Percentiles rank a stretch among this genome's conserved stretches.
These are phyloP conservation scores for Aciculoconidium aculeatum DNA, from an alignment of 805 yeast species.

Conservation along the genomic window DNA sequence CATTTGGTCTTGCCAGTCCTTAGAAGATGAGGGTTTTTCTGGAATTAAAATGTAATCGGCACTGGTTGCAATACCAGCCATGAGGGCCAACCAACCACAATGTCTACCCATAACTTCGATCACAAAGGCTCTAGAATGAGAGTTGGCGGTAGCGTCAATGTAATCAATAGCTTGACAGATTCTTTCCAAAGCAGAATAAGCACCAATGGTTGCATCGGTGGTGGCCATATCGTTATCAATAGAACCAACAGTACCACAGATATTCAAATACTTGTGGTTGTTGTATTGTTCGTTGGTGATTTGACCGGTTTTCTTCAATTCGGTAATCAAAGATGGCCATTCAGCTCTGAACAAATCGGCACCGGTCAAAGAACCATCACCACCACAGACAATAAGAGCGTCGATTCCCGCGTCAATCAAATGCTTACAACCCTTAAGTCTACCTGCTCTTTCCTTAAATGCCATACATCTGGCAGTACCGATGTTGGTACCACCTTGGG, in stretches of 20 bases:
- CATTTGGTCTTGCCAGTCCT: constrained; percentile 78
- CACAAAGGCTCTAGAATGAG: constrained; percentile 96
- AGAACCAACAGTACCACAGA: constrained; percentile 93
- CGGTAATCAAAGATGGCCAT: constrained; percentile 86
- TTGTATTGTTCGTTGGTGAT: constrained; percentile 55
- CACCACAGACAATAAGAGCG: constrained; percentile 94
- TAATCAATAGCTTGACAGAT: constrained; percentile 93
- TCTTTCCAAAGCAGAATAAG: constrained; percentile 87
- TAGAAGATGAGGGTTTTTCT: constrained; percentile 77
- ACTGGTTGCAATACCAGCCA: constrained; percentile 95
- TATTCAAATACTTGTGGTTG: constrained; percentile 68
- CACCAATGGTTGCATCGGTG: constrained; percentile 96
- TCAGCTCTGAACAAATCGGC: constrained; percentile 92
- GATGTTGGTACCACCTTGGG: constrained; percentile 90
- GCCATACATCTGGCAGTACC: constrained; percentile 93
- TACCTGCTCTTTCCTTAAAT: constrained; percentile 80
- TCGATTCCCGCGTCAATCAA: constrained; percentile 86
- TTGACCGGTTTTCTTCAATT: constrained; percentile 51
- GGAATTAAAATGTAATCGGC: constrained; percentile 95
- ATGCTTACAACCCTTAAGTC: constrained; percentile 77
- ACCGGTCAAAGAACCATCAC: constrained; percentile 97
- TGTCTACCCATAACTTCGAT: constrained; percentile 99
- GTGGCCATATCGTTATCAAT: constrained; percentile 98
- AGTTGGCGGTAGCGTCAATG: constrained; percentile 95
- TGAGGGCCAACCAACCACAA: constrained; percentile 97